Evolutionary conservation across 768 basidiomycete species (phyloP).

Genomic region (Pleurotus giganteus): DNA sequence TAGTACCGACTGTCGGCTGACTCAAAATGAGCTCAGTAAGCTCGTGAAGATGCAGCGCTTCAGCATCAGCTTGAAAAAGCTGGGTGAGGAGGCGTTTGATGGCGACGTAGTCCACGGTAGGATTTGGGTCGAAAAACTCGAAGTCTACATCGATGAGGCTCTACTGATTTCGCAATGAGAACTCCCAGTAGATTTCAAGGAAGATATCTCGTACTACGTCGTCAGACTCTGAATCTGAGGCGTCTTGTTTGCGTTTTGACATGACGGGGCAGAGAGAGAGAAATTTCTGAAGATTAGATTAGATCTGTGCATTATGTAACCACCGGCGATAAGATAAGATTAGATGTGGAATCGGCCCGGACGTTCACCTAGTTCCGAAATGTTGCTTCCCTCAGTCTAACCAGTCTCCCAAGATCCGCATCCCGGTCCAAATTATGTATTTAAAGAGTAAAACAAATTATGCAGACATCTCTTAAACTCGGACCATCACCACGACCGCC

Average conservation of each 20-base stretch:
- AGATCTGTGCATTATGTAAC: not conserved
- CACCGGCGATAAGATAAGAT: not conserved
- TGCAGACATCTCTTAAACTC: not conserved
- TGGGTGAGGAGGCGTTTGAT: slow-evolving; percentile 71
- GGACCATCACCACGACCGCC: not conserved
- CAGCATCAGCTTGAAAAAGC: slow-evolving; percentile 74
- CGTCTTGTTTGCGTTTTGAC: slow-evolving; percentile 28
- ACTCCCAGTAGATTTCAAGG: slow-evolving; percentile 9
- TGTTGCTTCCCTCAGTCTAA: not conserved
- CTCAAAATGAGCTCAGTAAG: slow-evolving; percentile 78
- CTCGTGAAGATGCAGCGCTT: slow-evolving; percentile 64
- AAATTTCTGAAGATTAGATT: not conserved
- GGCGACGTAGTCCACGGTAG: slow-evolving; percentile 81
- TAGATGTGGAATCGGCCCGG: not conserved
- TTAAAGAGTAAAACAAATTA: too few species aligned
- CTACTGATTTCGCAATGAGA: slow-evolving; percentile 32
- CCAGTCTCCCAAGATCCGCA: not conserved
- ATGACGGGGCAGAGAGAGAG: slow-evolving; percentile 11
- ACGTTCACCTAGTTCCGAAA: not conserved
- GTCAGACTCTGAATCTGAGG: slow-evolving; percentile 55
- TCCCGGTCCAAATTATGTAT: not conserved
- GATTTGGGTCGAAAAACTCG: slow-evolving; percentile 89
- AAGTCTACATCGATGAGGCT: slow-evolving; percentile 84
- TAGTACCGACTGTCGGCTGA: slow-evolving; percentile 78
- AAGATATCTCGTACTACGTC: slow-evolving; percentile 22